Base-by-base conservation (phyloP, 768 basidiomycete species). In the Agrocybe pediades region DNA sequence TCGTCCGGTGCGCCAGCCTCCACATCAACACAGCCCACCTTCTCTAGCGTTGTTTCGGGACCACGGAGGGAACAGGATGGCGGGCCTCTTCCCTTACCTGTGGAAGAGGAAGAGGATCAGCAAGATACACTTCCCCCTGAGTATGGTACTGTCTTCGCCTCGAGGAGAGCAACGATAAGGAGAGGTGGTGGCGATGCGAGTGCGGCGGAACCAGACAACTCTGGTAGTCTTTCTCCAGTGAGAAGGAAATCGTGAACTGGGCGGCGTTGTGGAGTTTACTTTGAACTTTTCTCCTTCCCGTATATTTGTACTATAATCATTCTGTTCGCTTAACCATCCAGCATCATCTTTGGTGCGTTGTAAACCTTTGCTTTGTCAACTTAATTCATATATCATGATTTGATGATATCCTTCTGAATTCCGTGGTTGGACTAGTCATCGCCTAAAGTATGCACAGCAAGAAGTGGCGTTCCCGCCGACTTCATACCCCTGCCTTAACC, bases 51-150 rank as follows among this genome's bases (percentile, higher is more conserved):
- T 13, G 33, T 11, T 4, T 36, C 33, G 13, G 33, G 33, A 3
- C 33, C 33, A 11, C 51, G 57, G 25, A 57, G 66, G 46, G 68
- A 68, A 45, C 45, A 49, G 6, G 68, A 69, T 52, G 67, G 63
- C 6, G 68, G 67, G 9, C 62, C 62, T 15, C 27, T 56, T 8
- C 56, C 49, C 2, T 48, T 30, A n/a, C 39, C 26, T n/a, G 44
- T 55, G 1, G 49, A 54, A 16, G 64, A 63, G 0, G 52, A 43
- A 6, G 60, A 59, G n/a, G n/a, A n/a, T n/a, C 51, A 60, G 26
- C 51, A 61, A 6, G 60, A 62, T 21, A 65, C 60, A 8, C 61
- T 69, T 0, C 69, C 69, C 1, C 69, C 69, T 9, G 65, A 66
- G 23, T 71, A 69, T 47, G 65, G 64, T 2, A 60, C 69, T 46